Percentiles rank a stretch among this genome's conserved stretches.
Conservation (phyloP, 2,329 filamentous ascomycete genomes). For the Rugonectria rugulosa region DNA sequence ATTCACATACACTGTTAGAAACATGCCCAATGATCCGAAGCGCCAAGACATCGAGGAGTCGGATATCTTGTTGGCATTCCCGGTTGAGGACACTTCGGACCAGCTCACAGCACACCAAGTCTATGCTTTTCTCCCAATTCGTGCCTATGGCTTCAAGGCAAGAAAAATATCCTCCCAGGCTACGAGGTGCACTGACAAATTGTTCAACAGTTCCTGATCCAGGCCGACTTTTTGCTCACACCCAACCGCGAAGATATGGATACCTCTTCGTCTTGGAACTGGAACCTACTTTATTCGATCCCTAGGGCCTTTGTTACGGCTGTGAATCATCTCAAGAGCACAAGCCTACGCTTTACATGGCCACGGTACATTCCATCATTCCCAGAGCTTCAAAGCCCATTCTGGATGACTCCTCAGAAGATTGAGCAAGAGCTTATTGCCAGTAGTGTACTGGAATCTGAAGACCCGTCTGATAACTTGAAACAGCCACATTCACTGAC, state of each 20-base stretch:
- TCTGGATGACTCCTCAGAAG: not conserved
- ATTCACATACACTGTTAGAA: not conserved
- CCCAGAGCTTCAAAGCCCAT: not conserved
- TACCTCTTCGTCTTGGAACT: not conserved
- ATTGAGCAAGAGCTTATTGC: not conserved
- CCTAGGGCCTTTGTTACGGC: not conserved
- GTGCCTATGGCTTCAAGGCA: slow-evolving; percentile 31
- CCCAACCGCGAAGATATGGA: slow-evolving; percentile 34
- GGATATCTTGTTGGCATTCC: not conserved
- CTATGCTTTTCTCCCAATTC: slow-evolving; percentile 18
- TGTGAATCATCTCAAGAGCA: not conserved
- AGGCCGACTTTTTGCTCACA: slow-evolving; percentile 37
- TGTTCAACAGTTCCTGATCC: slow-evolving; percentile 32
- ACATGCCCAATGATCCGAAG: not conserved
- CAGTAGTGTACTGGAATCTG: not conserved
- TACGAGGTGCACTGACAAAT: not conserved
- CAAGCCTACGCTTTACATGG: not conserved
- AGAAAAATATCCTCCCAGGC: not conserved
- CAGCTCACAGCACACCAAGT: slow-evolving; percentile 11
- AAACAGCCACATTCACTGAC: not conserved
- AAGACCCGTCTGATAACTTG: not conserved
- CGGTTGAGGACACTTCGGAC: not conserved
- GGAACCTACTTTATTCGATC: not conserved
- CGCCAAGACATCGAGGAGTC: not conserved
- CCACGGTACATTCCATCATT: not conserved